phyloP scores from a whole-genome alignment of 2,329 filamentous ascomycete species.

The Cladosporium sp. region DNA sequence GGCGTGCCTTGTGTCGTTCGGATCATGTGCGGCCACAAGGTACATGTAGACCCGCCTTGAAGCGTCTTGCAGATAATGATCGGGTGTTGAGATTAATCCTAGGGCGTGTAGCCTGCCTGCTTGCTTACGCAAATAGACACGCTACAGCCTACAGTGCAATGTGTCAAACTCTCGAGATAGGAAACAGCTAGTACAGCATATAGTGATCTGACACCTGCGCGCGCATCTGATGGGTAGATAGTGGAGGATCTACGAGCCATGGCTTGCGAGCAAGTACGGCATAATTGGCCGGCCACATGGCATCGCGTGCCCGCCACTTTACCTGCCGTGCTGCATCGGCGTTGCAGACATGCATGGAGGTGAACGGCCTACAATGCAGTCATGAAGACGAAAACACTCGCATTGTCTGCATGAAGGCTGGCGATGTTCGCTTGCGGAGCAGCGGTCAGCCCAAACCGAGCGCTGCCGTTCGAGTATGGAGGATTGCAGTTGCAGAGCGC shows the following conservation, averaged over 20 bases:
- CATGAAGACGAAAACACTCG: slow-evolving; percentile 14
- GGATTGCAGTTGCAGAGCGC: background rate
- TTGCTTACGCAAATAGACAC: background rate
- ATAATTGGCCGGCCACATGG: slow-evolving; percentile 13
- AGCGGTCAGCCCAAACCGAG: slow-evolving; percentile 15
- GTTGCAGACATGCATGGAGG: slow-evolving; percentile 10
- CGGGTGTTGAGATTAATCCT: background rate
- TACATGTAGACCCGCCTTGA: background rate
- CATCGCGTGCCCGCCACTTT: slow-evolving; percentile 6
- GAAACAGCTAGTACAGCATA: background rate
- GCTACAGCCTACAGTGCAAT: background rate
- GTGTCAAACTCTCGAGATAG: background rate
- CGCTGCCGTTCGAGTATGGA: background rate
- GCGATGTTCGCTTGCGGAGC: slow-evolving; percentile 14
- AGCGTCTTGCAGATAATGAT: background rate
- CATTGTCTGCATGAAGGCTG: slow-evolving; percentile 1
- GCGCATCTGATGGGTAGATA: background rate
- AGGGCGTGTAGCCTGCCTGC: background rate
- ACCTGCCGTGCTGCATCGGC: background rate
- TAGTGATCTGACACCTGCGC: background rate
- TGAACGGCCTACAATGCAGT: slow-evolving; percentile 12
- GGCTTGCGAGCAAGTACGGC: slow-evolving; percentile 6
- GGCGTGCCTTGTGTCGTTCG: background rate
- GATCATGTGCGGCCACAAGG: slow-evolving; percentile 1
- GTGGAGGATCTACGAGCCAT: background rate